A percentile compares a stretch with the other conserved stretches of the same genome.
phyloP scores from a whole-genome alignment of 306 rosid genomes.

The Cicer pinnatifidum region DNA sequence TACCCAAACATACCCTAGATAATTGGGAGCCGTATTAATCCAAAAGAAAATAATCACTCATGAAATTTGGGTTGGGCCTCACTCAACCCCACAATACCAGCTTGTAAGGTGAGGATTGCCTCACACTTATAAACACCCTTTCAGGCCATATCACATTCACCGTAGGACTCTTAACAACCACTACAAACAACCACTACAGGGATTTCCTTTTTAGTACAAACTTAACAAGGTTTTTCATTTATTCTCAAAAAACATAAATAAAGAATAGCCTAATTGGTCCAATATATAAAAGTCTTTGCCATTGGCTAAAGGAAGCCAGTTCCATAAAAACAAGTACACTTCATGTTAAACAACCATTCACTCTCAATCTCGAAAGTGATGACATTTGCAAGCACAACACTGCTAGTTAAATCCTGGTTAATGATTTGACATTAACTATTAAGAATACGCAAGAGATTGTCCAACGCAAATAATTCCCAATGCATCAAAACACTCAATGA shows the following conservation, averaged over 20 bases:
- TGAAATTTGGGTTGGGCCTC: not conserved
- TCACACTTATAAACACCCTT: slow-evolving; percentile 2
- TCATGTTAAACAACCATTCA: slow-evolving; percentile 25
- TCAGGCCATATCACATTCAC: not conserved
- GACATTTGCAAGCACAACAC: slow-evolving; percentile 25
- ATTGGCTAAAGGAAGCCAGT: not conserved
- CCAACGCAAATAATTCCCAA: slow-evolving; percentile 8
- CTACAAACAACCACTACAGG: slow-evolving; percentile 8
- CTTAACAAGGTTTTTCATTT: slow-evolving; percentile 30
- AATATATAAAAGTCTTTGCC: not conserved
- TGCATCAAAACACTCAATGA: slow-evolving; percentile 19
- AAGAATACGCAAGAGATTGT: not conserved
- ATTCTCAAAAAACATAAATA: slow-evolving; percentile 27
- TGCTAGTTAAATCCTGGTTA: slow-evolving; percentile 12
- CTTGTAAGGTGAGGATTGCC: slow-evolving; percentile 4
- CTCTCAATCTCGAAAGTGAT: slow-evolving; percentile 5
- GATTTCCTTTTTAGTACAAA: slow-evolving; percentile 27
- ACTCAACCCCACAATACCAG: not conserved
- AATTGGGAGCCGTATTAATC: slow-evolving; percentile 17
- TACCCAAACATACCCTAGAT: slow-evolving; percentile 9
- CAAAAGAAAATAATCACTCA: slow-evolving; percentile 29
- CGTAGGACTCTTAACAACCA: slow-evolving; percentile 11
- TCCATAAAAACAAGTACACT: slow-evolving; percentile 20
- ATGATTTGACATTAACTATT: slow-evolving; percentile 20
- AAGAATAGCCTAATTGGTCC: slow-evolving; percentile 23